Conservation (phyloP, 78 protist genomes). For the Dictyostelium purpureum region DNA sequence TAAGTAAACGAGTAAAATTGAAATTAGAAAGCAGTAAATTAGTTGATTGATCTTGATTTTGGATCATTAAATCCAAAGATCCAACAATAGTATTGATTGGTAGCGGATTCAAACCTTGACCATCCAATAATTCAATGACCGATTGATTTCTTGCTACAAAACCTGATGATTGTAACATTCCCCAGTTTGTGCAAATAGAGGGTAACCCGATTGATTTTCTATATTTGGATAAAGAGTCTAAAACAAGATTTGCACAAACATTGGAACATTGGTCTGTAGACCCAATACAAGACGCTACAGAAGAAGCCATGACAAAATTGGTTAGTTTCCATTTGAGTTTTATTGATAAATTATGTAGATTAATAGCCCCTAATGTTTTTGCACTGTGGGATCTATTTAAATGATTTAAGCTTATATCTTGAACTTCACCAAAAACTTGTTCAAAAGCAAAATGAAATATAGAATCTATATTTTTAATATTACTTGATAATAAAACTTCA, state of each 20-base stretch:
- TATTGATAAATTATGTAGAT: constrained; percentile 48
- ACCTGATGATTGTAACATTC: constrained; percentile 47
- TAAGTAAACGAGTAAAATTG: not conserved
- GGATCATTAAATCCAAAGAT: not conserved
- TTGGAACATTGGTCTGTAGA: constrained; percentile 64
- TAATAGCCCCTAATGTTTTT: constrained; percentile 76
- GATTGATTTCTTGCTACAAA: constrained; percentile 26
- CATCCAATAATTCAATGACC: not conserved
- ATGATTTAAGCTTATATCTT: not conserved
- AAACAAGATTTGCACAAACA: constrained; percentile 79
- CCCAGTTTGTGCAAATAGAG: constrained; percentile 44
- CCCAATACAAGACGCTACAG: constrained; percentile 48
- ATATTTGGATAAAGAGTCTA: constrained; percentile 57
- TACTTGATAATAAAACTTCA: not conserved
- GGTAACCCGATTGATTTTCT: constrained; percentile 42
- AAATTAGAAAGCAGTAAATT: not conserved
- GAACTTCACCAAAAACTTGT: not conserved
- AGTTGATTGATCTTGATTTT: not conserved
- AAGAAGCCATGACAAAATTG: constrained; percentile 61
- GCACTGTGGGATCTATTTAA: constrained; percentile 11
- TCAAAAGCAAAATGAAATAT: constrained; percentile 56
- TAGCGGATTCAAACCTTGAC: not conserved
- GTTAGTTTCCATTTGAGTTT: not conserved
- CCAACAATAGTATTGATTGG: not conserved
- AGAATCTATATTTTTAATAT: constrained; percentile 15